Base-by-base conservation (phyloP, 1,284 basidiomycete species). In the Sporisorium iseilematis-ciliati region DNA sequence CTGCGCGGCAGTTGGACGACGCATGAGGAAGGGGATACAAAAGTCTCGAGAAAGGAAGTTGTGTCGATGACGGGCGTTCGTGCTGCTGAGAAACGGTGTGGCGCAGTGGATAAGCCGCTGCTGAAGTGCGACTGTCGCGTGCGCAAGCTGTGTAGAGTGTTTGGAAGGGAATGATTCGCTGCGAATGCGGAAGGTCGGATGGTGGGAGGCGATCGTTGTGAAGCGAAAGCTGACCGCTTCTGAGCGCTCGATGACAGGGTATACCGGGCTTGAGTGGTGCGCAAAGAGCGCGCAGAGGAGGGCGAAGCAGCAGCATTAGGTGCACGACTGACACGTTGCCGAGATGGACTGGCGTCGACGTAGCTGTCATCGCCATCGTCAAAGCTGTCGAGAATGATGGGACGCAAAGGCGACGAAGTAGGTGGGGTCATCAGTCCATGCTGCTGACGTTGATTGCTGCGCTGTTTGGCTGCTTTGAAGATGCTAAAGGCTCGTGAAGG, bases 401-500 rank as follows among this genome's bases (percentile, higher is more conserved):
- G 65, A 14, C 62, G 56, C 29, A 75, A 41, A 4, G 72, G 66
- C 7, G 72, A 75, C 5, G 66, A 65, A 7, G 52, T 66, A 1
- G 72, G 72, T n/a, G 72, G 72, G 21, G 72, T 75, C 58, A 69
- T 58, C n/a, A 75, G 20, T 11, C 72, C 72, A 46, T 75, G 72
- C 18, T 66, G 62, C 45, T 59, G 56, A 38, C 50, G 51, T 42
- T 71, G 65, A 18, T 73, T 43, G 20, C 59, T 68, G 62, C 65
- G 63, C 29, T 65, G 61, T n/a, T 62, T 72, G 16, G 64, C 62
- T 1, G 65, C 57, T 35, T 70, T 71, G 57, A 77, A 71, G 45
- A 74, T 74, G 45, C 59, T 65, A 53, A 77, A 75, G 0, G 79
- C 79, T 16, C 67, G 58, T 7, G 77, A 79, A 0, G 79, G 79